Evolutionary conservation across 352 stramenopile genomes (phyloP).

Genomic region (Poterioochromonas sp.): DNA sequence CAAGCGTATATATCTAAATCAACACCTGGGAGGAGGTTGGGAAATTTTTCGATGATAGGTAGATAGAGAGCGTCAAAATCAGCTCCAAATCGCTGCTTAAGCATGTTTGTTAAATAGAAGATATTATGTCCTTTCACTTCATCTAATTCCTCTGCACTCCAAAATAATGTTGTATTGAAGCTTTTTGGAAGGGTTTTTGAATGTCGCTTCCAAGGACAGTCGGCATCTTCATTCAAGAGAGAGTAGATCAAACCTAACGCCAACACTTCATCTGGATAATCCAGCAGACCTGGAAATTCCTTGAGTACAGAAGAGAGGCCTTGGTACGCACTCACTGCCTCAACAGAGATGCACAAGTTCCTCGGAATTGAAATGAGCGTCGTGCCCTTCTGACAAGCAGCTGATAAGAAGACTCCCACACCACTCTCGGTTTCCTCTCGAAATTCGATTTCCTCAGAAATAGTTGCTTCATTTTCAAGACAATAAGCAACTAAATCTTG

Average conservation of each 20-base stretch:
- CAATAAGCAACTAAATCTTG: neutral
- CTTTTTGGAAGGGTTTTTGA: conserved; percentile 42
- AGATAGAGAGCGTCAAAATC: neutral
- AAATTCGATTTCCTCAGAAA: neutral
- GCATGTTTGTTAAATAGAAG: neutral
- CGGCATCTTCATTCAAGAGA: neutral
- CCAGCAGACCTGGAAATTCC: neutral
- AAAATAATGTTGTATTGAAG: conserved; percentile 58
- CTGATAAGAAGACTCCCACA: neutral
- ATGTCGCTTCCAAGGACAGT: neutral
- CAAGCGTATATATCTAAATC: conserved; percentile 19
- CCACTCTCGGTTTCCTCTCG: neutral
- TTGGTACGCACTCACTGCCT: neutral
- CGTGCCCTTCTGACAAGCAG: neutral
- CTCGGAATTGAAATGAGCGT: neutral
- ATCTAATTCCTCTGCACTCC: conserved; percentile 49
- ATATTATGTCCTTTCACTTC: conserved; percentile 50
- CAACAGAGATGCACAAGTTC: neutral
- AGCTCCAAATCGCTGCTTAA: neutral
- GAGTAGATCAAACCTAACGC: neutral
- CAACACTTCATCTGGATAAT: conserved; percentile 27
- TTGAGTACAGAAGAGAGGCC: neutral
- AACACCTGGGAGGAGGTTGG: neutral
- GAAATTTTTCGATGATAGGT: neutral
- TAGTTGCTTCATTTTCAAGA: no score